phyloP scores from a whole-genome alignment of 345 rosid species.

The Kandelia obovata region DNA sequence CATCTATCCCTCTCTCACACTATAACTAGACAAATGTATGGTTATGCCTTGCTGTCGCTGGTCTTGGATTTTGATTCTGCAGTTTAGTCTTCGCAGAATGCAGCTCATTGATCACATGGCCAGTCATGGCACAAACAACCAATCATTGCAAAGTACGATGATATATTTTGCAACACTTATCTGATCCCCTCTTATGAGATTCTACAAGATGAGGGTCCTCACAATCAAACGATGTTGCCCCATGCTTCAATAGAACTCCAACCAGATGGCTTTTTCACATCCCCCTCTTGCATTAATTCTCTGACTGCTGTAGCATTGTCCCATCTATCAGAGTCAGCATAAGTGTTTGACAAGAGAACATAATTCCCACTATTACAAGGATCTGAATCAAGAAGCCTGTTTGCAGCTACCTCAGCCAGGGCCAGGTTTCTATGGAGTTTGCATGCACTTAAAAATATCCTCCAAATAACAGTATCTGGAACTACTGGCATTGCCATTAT shows the following conservation, averaged over 20 bases:
- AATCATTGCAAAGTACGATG: neutral
- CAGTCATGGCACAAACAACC: neutral
- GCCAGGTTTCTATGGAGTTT: slow-evolving; percentile 19
- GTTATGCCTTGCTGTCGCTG: too few species aligned
- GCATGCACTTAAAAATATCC: slow-evolving; percentile 20
- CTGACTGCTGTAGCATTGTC: slow-evolving; percentile 15
- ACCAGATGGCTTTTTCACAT: slow-evolving; percentile 16
- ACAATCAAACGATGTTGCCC: slow-evolving; percentile 6
- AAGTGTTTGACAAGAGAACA: slow-evolving; percentile 19
- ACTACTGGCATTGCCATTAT: slow-evolving; percentile 20
- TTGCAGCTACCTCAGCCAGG: slow-evolving; percentile 22
- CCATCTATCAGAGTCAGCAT: slow-evolving; percentile 23
- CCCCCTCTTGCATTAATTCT: slow-evolving; percentile 12
- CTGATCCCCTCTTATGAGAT: neutral
- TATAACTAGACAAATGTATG: too few species aligned
- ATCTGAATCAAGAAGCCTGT: slow-evolving; percentile 21
- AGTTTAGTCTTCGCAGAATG: neutral
- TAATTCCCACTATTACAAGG: slow-evolving; percentile 20
- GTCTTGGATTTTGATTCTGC: too few species aligned
- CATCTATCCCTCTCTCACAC: too few species aligned
- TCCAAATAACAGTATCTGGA: slow-evolving; percentile 24
- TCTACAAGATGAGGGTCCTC: neutral
- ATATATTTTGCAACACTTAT: neutral
- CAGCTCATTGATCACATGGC: neutral
- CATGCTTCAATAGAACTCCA: slow-evolving; percentile 27